Evolutionary conservation across 208 protist species (phyloP).

Genomic region (Crithidia sp.): DNA sequence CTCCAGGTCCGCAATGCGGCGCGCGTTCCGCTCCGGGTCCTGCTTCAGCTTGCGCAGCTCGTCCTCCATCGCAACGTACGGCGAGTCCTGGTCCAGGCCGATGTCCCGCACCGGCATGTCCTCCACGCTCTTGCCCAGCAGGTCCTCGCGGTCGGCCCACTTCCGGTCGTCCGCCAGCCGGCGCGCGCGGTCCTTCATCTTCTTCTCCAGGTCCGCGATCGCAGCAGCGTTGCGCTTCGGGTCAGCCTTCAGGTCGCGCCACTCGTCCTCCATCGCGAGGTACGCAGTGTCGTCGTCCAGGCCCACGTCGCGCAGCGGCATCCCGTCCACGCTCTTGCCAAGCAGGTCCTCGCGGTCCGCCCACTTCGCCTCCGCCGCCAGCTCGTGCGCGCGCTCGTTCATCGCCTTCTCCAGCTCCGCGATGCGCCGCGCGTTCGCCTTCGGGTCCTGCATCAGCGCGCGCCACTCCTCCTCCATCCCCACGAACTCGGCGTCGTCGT

Average conservation of each 20-base stretch:
- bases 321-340: constrained; percentile 31
- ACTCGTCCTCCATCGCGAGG: constrained; percentile 47
- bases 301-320: constrained; percentile 54
- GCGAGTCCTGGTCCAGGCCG: constrained; percentile 55
- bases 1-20: constrained; percentile 60
- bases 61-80: too few species aligned
- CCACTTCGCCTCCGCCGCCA: constrained; percentile 48
- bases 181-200: constrained; percentile 44
- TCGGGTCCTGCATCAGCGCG: constrained; percentile 29
- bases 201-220: constrained; percentile 41
- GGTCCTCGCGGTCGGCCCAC: not conserved
- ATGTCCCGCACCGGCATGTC: constrained; percentile 47
- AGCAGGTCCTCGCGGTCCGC: constrained; percentile 48
- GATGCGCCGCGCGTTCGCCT: constrained; percentile 22
- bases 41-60: constrained; percentile 40
- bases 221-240: constrained; percentile 32
- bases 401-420: constrained; percentile 29
- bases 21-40: constrained; percentile 25
- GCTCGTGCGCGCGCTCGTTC: constrained; percentile 23
- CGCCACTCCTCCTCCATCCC: constrained; percentile 47
- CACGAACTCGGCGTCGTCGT: constrained; percentile 43
- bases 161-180: constrained; percentile 36
- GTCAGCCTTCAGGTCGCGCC: constrained; percentile 48
- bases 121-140: constrained; percentile 39
- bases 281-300: constrained; percentile 53